Evolutionary conservation across 192 early-diverging fungal species (phyloP).

Genomic region (Linnemannia zychae): DNA sequence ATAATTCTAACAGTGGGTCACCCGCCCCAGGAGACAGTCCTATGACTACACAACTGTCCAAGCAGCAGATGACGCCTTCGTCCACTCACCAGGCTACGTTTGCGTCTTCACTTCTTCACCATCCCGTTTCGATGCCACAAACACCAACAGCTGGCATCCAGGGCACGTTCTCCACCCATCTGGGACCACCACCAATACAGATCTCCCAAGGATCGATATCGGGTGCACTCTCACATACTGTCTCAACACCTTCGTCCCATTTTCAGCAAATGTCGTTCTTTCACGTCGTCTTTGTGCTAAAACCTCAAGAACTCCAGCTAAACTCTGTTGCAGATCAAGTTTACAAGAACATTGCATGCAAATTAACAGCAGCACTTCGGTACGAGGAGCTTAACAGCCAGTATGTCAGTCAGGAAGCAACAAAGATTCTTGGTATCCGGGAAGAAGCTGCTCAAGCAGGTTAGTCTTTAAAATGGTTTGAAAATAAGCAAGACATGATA

Average conservation of each 20-base stretch:
- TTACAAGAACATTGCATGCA: slow-evolving; percentile 78
- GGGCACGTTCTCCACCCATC: slow-evolving; percentile 7
- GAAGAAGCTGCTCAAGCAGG: slow-evolving; percentile 70
- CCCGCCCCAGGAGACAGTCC: slow-evolving; percentile 26
- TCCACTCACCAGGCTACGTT: slow-evolving; percentile 23
- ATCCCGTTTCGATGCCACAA: slow-evolving; percentile 52
- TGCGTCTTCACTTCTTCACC: slow-evolving; percentile 29
- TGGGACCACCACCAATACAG: slow-evolving; percentile 35
- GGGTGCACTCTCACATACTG: slow-evolving; percentile 28
- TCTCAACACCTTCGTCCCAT: slow-evolving; percentile 17
- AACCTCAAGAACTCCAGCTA: slow-evolving; percentile 65
- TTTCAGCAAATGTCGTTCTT: slow-evolving; percentile 76
- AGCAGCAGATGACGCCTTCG: slow-evolving; percentile 33
- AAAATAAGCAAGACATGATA: too few species aligned
- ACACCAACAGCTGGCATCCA: slow-evolving; percentile 41
- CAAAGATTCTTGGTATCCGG: slow-evolving; percentile 78
- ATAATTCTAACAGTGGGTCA: slow-evolving; percentile 27
- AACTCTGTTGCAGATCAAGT: slow-evolving; percentile 73
- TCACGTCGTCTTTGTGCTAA: slow-evolving; percentile 84
- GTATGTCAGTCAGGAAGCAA: slow-evolving; percentile 80
- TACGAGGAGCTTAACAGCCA: slow-evolving; percentile 85
- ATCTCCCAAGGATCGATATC: slow-evolving; percentile 24
- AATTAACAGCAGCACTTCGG: slow-evolving; percentile 77
- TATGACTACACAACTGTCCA: slow-evolving; percentile 21
- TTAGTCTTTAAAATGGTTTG: slow-evolving; percentile 7